Percentiles rank a stretch among this genome's conserved stretches.
Conservation (phyloP, 2,329 filamentous ascomycete species). For the Diaporthe helianthi region DNA sequence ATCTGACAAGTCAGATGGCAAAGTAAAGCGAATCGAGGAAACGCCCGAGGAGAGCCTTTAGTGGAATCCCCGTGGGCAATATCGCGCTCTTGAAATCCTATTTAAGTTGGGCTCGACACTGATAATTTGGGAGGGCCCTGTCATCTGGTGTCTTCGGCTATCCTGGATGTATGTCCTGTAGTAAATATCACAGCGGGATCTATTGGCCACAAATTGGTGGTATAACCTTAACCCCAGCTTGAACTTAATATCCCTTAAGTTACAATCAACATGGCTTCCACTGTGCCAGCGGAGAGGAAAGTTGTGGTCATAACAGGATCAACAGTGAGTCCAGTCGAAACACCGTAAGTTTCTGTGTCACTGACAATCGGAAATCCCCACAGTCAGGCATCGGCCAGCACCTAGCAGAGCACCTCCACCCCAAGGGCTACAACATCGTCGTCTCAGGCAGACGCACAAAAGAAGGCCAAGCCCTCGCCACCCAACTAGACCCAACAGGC, state of each 20-base stretch:
- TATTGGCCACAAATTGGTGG: no score
- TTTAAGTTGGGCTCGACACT: background rate
- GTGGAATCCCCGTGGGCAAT: no score
- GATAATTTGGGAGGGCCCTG: accelerated
- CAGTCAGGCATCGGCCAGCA: background rate
- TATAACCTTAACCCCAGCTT: no score
- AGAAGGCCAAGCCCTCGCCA: background rate
- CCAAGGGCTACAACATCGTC: conserved; percentile 1
- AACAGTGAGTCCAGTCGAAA: background rate
- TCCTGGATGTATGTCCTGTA: background rate
- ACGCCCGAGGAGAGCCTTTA: no score
- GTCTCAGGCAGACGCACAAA: conserved; percentile 1
- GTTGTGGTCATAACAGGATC: conserved; percentile 15
- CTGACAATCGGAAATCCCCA: background rate
- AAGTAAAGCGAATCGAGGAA: no score
- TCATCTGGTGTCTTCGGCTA: background rate
- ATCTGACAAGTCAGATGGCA: background rate
- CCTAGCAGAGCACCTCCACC: background rate
- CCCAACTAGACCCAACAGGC: background rate
- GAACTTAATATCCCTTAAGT: no score
- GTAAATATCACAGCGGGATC: background rate
- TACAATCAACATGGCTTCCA: background rate
- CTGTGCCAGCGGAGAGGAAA: background rate
- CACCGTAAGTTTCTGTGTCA: background rate
- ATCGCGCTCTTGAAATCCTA: background rate